Evolutionary conservation across 345 rosid species (phyloP).

Genomic region (Ceriops tagal): DNA sequence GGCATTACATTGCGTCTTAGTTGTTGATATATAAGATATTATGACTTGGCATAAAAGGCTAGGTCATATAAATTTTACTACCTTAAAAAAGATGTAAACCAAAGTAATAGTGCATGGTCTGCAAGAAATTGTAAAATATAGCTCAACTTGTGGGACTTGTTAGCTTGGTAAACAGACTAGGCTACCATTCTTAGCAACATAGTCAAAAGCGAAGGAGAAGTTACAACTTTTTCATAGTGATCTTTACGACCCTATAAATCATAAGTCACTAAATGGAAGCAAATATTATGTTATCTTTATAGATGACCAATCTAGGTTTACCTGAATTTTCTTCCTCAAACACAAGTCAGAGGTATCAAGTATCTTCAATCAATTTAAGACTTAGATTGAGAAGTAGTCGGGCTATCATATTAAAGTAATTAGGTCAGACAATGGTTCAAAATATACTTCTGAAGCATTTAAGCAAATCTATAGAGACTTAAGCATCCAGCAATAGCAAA

Average conservation of each 20-base stretch:
- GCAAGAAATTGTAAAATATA: not conserved
- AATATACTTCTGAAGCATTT: no score
- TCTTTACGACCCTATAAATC: not conserved
- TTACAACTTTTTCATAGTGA: not conserved
- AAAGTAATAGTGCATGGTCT: not conserved
- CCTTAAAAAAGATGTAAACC: not conserved
- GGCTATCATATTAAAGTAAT: no score
- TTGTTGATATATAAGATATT: not conserved
- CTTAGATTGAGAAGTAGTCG: no score
- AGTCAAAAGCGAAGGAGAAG: not conserved
- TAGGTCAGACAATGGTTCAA: not conserved
- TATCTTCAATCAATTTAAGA: no score
- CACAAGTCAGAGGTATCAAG: not conserved
- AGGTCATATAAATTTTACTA: not conserved
- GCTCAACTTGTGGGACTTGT: not conserved
- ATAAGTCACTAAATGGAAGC: no score
- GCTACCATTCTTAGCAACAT: not conserved
- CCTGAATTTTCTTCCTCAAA: conserved; percentile 6
- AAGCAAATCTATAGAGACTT: no score
- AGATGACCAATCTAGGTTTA: not conserved
- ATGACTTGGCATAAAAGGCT: not conserved
- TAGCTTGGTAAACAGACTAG: not conserved
- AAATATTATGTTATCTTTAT: no score
- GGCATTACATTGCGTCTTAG: not conserved
- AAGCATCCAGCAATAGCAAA: not conserved